Conservation (phyloP, 352 stramenopile species). For the Phytophthora sansomeana region DNA sequence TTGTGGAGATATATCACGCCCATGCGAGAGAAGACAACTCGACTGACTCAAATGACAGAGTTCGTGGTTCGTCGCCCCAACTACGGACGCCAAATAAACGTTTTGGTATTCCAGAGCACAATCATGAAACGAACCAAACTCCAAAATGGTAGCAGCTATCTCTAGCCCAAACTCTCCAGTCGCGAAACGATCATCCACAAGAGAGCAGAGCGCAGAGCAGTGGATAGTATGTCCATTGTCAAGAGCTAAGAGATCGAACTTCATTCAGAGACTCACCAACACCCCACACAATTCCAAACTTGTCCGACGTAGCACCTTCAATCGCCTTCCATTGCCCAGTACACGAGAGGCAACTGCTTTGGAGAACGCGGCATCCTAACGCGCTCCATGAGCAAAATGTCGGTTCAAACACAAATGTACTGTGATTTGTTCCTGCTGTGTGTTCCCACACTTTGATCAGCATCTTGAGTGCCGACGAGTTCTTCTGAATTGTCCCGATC, state of each 20-base stretch:
- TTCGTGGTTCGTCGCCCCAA: constrained; percentile 35
- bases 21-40: constrained; percentile 5
- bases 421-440: constrained; percentile 64
- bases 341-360: constrained; percentile 51
- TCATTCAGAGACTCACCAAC: not conserved
- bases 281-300: not conserved
- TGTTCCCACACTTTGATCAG: constrained; percentile 23
- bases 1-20: not conserved
- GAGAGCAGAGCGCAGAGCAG: not conserved
- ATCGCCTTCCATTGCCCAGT: not conserved
- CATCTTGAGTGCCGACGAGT: constrained; percentile 24
- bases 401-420: constrained; percentile 51
- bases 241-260: not conserved
- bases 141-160: not conserved
- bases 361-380: constrained; percentile 55
- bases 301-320: not conserved
- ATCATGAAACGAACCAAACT: not conserved
- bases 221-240: constrained; percentile 12
- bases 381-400: constrained; percentile 49
- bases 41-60: constrained; percentile 50
- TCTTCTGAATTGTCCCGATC: constrained; percentile 26
- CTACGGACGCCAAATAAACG: not conserved
- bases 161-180: not conserved
- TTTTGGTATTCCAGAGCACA: not conserved
- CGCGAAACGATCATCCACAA: not conserved